Evolutionary conservation across 805 yeast genomes (phyloP).

Genomic region (Candida xyloterini): DNA sequence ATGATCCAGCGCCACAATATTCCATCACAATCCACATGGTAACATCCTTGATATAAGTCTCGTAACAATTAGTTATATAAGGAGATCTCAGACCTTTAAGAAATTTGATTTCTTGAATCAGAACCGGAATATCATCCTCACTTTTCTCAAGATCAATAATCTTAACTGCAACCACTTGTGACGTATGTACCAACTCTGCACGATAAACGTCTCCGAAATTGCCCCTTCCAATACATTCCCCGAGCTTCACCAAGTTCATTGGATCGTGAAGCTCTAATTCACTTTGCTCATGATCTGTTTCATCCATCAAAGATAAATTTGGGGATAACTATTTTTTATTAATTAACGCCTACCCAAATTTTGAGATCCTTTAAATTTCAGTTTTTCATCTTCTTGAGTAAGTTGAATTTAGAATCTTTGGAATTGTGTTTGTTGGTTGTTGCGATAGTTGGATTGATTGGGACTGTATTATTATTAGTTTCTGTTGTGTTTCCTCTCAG

Average conservation of each 20-base stretch:
- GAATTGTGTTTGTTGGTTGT: background rate
- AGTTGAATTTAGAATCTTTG: slow-evolving; percentile 21
- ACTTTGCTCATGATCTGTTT: background rate
- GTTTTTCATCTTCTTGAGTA: slow-evolving; percentile 22
- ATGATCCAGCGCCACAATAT: slow-evolving; percentile 92
- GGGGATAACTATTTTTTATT: slow-evolving; percentile 1
- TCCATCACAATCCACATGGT: slow-evolving; percentile 92
- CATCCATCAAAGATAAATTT: slow-evolving; percentile 2
- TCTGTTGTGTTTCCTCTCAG: slow-evolving; percentile 20
- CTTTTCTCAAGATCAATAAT: slow-evolving; percentile 77
- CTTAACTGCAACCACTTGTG: slow-evolving; percentile 73
- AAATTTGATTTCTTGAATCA: slow-evolving; percentile 76
- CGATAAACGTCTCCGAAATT: slow-evolving; percentile 84
- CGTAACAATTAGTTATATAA: slow-evolving; percentile 62
- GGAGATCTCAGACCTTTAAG: slow-evolving; percentile 64
- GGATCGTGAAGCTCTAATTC: slow-evolving; percentile 15
- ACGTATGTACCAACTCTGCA: slow-evolving; percentile 40
- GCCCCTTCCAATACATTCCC: slow-evolving; percentile 73
- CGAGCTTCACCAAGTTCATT: slow-evolving; percentile 29
- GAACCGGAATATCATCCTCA: slow-evolving; percentile 67
- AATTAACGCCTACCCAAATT: slow-evolving; percentile 8
- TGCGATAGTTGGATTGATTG: background rate
- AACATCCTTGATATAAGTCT: slow-evolving; percentile 61
- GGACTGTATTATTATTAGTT: background rate
- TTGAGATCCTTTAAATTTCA: slow-evolving; percentile 1